Conservation (phyloP, 805 yeast species). For the Jamesozyma piceae region DNA sequence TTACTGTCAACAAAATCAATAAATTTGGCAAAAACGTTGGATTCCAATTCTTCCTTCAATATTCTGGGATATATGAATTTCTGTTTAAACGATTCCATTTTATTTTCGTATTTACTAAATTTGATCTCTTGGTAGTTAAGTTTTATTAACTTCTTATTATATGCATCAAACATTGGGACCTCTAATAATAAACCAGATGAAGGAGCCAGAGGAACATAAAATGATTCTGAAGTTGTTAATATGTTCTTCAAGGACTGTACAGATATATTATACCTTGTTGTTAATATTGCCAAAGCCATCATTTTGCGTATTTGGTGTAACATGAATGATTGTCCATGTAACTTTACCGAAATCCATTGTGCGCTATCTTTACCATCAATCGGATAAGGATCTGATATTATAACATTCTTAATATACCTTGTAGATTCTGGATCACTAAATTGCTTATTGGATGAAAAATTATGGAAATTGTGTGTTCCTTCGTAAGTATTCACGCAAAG, state of each 20-base stretch:
- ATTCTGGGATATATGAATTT: slow-evolving; percentile 80
- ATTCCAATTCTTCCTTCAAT: slow-evolving; percentile 73
- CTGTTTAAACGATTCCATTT: slow-evolving; percentile 76
- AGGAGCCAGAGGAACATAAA: slow-evolving; percentile 81
- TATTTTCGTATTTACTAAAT: slow-evolving; percentile 49
- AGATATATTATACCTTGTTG: slow-evolving; percentile 71
- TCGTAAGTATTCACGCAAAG: slow-evolving; percentile 32
- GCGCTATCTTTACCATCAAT: slow-evolving; percentile 23
- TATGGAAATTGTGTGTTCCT: slow-evolving; percentile 84
- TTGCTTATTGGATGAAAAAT: slow-evolving; percentile 62
- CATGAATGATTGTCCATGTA: slow-evolving; percentile 94
- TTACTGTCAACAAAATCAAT: background rate
- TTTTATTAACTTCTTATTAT: slow-evolving; percentile 52
- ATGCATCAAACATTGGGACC: slow-evolving; percentile 73
- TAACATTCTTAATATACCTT: slow-evolving; percentile 64
- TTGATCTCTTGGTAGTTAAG: slow-evolving; percentile 50
- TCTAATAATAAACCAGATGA: slow-evolving; percentile 78
- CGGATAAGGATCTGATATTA: slow-evolving; percentile 72
- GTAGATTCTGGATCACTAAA: slow-evolving; percentile 62
- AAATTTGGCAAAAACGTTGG: background rate
- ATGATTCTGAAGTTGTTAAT: slow-evolving; percentile 49
- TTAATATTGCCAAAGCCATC: slow-evolving; percentile 80
- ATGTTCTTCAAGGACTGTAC: slow-evolving; percentile 55
- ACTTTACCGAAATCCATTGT: slow-evolving; percentile 77
- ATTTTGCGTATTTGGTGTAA: slow-evolving; percentile 89